Evolutionary conservation across 164 flowering plant genomes (phyloP).

Genomic region (Vitis rupestris): DNA sequence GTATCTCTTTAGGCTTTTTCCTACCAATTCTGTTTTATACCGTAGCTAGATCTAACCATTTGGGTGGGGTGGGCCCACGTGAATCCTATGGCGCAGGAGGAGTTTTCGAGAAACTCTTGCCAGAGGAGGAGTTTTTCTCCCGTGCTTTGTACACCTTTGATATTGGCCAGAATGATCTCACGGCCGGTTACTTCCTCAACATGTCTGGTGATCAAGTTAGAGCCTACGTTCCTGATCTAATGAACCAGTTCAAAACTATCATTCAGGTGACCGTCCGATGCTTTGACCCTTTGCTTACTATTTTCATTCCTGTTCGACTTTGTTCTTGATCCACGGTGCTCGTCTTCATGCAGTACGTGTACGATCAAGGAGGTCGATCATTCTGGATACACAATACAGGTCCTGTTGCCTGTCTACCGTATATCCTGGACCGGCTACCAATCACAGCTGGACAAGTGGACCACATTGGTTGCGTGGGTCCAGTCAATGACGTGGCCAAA

Average conservation of each 20-base stretch:
- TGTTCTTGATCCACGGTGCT: background rate
- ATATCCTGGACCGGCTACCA: conserved; percentile 21
- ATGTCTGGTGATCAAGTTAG: conserved; percentile 28
- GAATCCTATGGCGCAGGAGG: conserved; percentile 19
- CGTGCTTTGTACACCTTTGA: conserved; percentile 52
- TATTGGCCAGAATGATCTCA: conserved; percentile 60
- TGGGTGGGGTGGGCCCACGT: no score
- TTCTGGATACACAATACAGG: conserved; percentile 63
- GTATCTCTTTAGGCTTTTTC: background rate
- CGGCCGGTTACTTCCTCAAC: conserved; percentile 36
- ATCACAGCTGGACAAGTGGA: conserved; percentile 21
- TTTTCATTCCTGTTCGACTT: no score
- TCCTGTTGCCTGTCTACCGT: conserved; percentile 48
- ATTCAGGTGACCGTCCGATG: conserved; percentile 15
- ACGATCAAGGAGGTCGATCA: conserved; percentile 38
- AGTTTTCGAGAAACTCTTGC: conserved; percentile 23
- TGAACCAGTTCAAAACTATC: conserved; percentile 20
- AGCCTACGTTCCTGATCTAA: conserved; percentile 31
- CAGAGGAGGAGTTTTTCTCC: conserved; percentile 30
- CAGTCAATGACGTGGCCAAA: conserved; percentile 36
- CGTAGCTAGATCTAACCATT: no score
- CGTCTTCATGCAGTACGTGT: conserved; percentile 20
- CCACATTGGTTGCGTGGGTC: conserved; percentile 30
- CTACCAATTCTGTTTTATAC: conserved; percentile 3
- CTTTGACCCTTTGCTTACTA: no score